A percentile compares a stretch with the other conserved stretches of the same genome.
Evolutionary conservation across 352 stramenopile genomes (phyloP).

Genomic region (Phytopythium mirpurense): DNA sequence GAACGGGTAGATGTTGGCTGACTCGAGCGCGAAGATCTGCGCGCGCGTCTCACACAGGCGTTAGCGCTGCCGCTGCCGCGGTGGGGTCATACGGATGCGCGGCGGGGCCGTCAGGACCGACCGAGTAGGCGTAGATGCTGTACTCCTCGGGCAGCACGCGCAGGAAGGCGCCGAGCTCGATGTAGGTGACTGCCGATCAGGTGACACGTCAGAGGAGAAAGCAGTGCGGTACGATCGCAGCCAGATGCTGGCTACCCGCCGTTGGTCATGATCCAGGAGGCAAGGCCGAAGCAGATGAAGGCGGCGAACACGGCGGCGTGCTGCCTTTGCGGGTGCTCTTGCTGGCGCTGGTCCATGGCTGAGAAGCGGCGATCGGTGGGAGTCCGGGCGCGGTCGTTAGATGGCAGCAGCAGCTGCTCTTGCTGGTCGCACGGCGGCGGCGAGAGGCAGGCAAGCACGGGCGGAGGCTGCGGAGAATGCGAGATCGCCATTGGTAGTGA

Average conservation of each 20-base stretch:
- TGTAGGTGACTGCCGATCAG: conserved; percentile 32
- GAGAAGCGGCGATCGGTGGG: not conserved
- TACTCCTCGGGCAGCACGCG: conserved; percentile 55
- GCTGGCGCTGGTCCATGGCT: not conserved
- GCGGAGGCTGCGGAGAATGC: too few relatives aligned
- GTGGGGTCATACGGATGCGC: not conserved
- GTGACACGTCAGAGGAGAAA: too few relatives aligned
- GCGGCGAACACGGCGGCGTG: conserved; percentile 28
- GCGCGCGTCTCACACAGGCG: not conserved
- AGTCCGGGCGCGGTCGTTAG: not conserved
- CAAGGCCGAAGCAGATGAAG: conserved; percentile 51
- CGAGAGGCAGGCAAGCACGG: not conserved
- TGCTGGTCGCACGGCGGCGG: not conserved
- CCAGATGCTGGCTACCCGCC: conserved; percentile 7
- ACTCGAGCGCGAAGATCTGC: conserved; percentile 67
- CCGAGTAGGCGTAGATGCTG: conserved; percentile 66
- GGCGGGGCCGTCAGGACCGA: conserved; percentile 5
- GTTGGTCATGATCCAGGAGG: conserved; percentile 70
- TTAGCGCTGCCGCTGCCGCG: not conserved
- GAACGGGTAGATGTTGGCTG: conserved; percentile 62
- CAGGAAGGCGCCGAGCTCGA: conserved; percentile 54
- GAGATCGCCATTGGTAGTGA: too few relatives aligned
- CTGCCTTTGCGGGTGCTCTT: conserved; percentile 8
- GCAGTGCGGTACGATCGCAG: too few relatives aligned
- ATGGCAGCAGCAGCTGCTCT: not conserved